A percentile compares a stretch with the other conserved stretches of the same genome.
phyloP scores from a whole-genome alignment of 129 eudicot species.

The Pseudognaphalium luteoalbum region DNA sequence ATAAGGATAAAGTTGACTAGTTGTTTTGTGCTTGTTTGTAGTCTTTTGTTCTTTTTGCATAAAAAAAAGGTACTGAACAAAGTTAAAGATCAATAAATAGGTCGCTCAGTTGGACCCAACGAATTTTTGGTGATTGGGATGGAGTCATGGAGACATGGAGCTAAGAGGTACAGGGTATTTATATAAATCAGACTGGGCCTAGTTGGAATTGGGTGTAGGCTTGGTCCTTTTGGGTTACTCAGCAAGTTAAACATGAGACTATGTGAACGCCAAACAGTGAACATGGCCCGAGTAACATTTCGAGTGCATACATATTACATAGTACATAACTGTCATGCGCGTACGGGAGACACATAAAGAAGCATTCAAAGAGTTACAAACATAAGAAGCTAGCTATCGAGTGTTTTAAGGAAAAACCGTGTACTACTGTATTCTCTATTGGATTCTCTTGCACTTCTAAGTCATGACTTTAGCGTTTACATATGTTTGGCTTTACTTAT shows the following conservation, averaged over 20 bases:
- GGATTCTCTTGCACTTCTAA: background rate
- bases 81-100: too few relatives aligned
- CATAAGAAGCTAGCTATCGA: background rate
- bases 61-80: background rate
- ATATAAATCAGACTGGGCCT: too few relatives aligned
- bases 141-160: background rate
- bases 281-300: too few relatives aligned
- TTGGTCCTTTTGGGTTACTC: background rate
- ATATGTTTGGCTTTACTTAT: background rate
- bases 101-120: background rate
- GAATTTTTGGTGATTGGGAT: background rate
- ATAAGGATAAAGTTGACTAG: too few relatives aligned
- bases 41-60: too few relatives aligned
- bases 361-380: background rate
- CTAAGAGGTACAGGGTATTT: background rate
- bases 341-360: background rate
- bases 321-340: background rate
- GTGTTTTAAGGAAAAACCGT: background rate
- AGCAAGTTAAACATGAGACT: too few relatives aligned
- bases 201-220: background rate
- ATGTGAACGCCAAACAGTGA: too few relatives aligned
- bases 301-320: background rate
- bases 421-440: background rate
- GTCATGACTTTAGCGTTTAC: background rate
- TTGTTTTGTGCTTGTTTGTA: too few relatives aligned